These are phyloP conservation scores for Kodamaea suecica DNA, from an alignment of 1,139 yeast genomes.

Conservation along the genomic window DNA sequence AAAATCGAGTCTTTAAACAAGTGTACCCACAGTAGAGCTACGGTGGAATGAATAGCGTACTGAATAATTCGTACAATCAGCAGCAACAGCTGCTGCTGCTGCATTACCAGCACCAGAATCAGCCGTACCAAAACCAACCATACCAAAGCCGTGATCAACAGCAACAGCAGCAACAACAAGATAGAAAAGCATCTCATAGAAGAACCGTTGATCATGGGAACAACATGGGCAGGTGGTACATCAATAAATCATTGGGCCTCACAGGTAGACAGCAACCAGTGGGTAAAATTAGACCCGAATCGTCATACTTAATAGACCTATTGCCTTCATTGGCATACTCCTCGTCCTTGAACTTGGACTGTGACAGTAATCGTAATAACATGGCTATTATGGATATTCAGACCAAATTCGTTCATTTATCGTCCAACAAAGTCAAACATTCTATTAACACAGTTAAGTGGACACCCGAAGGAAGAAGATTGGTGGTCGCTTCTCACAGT, in stretches of 20 bases:
- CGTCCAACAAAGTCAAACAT: constrained; percentile 88
- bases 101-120: constrained; percentile 6
- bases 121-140: constrained; percentile 4
- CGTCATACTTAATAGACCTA: constrained; percentile 68
- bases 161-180: constrained; percentile 46
- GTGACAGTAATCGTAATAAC: constrained; percentile 32
- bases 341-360: constrained; percentile 17
- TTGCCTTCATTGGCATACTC: constrained; percentile 69
- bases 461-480: constrained; percentile 95
- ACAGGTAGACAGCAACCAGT: constrained; percentile 40
- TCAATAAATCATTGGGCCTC: constrained; percentile 56
- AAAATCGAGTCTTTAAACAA: neutral
- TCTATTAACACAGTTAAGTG: constrained; percentile 87
- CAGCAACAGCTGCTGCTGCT: neutral
- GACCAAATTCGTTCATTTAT: constrained; percentile 83
- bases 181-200: constrained; percentile 59
- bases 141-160: constrained; percentile 35
- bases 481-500: constrained; percentile 84
- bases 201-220: constrained; percentile 89
- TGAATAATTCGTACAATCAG: constrained; percentile 2
- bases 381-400: constrained; percentile 58
- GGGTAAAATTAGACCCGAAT: constrained; percentile 71
- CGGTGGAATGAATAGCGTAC: constrained; percentile 1
- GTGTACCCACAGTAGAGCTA: neutral
- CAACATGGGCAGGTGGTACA: constrained; percentile 70